Evolutionary conservation across 805 yeast species (phyloP), one percentile per base, ranked within the genome.

Genomic region (Candida coleopterorum): DNA sequence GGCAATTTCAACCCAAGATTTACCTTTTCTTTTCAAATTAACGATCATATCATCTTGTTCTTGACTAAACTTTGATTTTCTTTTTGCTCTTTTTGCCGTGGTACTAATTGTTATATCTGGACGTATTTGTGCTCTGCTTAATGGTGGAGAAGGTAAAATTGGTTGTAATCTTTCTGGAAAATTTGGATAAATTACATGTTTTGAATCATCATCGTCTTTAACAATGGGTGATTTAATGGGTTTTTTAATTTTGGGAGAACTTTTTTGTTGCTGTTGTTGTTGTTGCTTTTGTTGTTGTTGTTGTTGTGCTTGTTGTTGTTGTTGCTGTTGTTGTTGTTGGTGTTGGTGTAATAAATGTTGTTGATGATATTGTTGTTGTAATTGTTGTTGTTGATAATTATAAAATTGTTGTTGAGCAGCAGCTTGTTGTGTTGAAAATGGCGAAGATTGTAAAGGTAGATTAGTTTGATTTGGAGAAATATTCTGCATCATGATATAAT

Each of bases 1-100:
- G 0, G 89, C 87, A 31, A 83, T 83, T 42, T 81, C 86, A 4
- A 74, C 77, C 90, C 93, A 83, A 1, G 77, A 60, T 44, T 73
- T 75, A 21, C 89, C 87, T 32, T 70, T 68, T 38, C 64, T 68
- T 53, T 83, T 84, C 53, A 83, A 55, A 14, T 63, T 62, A 6
- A 83, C 70, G 25, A 83, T 83, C 58, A 77, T 45, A 3, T 70
- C 74, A 54, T 83, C 93, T 53, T 83, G 90, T 40, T 75, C 79
- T 42, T 71, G 64, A 18, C 83, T 65, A 54, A 80, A 83, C 52
- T 84, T 83, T n/a, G 86, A 77, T 48, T 72, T 75, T 35, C 86
- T 65, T 45, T 73, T 74, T 7, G 74, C 62, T 23, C 84, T 60
- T 39, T 74, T 76, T 27, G 71, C 68, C 4, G 64, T 60, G 20